Base-by-base conservation (phyloP, 2,329 filamentous ascomycete species). In the Hypoxylon sp. region DNA sequence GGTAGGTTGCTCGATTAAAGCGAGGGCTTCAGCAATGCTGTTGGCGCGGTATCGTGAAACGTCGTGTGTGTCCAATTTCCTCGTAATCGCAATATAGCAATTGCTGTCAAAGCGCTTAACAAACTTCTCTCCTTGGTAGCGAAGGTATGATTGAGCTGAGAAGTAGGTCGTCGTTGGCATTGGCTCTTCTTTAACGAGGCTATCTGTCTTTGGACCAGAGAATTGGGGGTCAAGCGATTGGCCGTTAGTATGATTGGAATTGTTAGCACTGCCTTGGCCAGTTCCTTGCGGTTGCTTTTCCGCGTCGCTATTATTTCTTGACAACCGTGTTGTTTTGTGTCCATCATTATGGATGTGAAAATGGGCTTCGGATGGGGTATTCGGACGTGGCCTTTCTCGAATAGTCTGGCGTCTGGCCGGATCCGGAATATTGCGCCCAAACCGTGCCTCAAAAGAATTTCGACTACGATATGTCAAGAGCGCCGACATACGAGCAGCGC, bases 41-140 rank as follows among this genome's bases (percentile, higher is more conserved):
- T 82, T 74, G n/a, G 89, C 82, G 4, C 95, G 91, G 76, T 90
- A 88, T 45, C 94, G 89, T 13, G 94, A 97, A 25, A 99, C 89
- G 78, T 99, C 96, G 80, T 99, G 96, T 0, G 96, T 98, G 78
- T 99, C 96, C 14, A 99, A 88, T 81, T 99, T 99, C 75, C 96
- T 91, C 3, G 96, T 98, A 80, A 99, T 98, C 72, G 96, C 94
- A 73, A 99, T 98, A 82, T 99, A 99, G 82, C 96, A 99, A 80
- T 99, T 99, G 75, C 94, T 93, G 80, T 99, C 96, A 79, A 98
- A 99, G 9, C 96, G 92, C 79, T 93, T 94, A 74, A 98, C 96
- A 75, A 99, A 99, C 80, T 99, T 99, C 74, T 91, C 88, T 61
- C 94, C 95, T 81, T 99, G 96, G 80, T 99, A 99, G 19, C 96